A percentile compares a stretch with the other conserved stretches of the same genome.
phyloP scores from a whole-genome alignment of 2,329 filamentous ascomycete species.

The Diaporthe sp. region DNA sequence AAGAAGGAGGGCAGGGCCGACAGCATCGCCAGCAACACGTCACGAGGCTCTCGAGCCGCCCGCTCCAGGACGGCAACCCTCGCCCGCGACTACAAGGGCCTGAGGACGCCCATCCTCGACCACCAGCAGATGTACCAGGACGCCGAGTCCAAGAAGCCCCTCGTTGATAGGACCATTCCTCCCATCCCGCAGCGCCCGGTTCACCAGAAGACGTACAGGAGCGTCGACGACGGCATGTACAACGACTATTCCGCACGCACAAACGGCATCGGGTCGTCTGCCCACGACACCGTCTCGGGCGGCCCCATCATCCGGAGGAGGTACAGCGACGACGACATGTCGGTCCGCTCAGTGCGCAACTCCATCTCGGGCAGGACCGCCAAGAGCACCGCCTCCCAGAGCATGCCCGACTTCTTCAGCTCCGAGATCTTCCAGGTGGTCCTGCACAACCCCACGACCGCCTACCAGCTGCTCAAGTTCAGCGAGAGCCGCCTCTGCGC shows the following conservation, averaged over 20 bases:
- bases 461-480: constrained; percentile 58
- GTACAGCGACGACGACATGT: constrained; percentile 35
- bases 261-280: constrained; percentile 1
- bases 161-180: neutral
- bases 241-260: constrained; percentile 19
- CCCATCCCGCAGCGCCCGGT: constrained; percentile 1
- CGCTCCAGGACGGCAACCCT: constrained; percentile 24
- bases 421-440: constrained; percentile 57
- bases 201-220: constrained; percentile 17
- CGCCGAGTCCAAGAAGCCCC: constrained; percentile 26
- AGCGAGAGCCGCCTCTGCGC: constrained; percentile 56
- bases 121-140: constrained; percentile 35
- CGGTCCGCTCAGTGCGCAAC: constrained; percentile 19
- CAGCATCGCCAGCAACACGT: constrained; percentile 31
- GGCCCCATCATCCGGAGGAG: constrained; percentile 24
- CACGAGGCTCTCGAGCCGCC: constrained; percentile 9
- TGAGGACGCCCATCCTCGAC: constrained; percentile 35
- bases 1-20: constrained; percentile 16
- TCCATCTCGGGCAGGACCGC: constrained; percentile 31
- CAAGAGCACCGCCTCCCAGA: constrained; percentile 39
- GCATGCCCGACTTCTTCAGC: constrained; percentile 57
- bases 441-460: constrained; percentile 58
- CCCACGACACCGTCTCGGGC: constrained; percentile 5
- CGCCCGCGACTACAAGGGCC: constrained; percentile 11
- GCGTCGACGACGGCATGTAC: constrained; percentile 33